Base-by-base conservation (phyloP, 306 rosid species). In the Delonix regia region DNA sequence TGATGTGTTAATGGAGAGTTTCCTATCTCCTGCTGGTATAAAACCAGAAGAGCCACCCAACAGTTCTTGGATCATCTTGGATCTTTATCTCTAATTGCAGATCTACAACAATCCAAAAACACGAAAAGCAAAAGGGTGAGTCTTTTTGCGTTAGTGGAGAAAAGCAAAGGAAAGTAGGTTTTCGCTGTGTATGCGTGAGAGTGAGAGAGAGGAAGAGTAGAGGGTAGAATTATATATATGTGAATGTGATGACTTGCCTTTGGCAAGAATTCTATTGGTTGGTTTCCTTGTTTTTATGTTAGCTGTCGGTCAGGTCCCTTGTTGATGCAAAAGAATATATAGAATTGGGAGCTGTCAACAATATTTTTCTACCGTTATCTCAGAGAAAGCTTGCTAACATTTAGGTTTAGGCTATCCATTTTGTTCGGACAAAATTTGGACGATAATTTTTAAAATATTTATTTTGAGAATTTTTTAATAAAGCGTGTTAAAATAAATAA, bases 41-140 rank as follows among this genome's bases (percentile, higher is more conserved):
- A 64, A 64, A 19, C 86, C 83, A 67, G 94, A 53, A 70, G 86
- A 53, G 63, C 82, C 90, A 69, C 96, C 93, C 60, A 95, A 91
- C 79, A 95, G 90, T 86, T 95, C 98, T 82, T 93, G 98, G 84
- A 95, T 92, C 99, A 95, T 94, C 88, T 86, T 84, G 7, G 47
- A 41, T 15, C 53, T 77, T 77, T 80, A 60, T 73, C 71, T 84
- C 14, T 47, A 1, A 12, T 82, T 84, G 85, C 75, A 69, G 97
- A 90, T 90, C 93, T 88, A 80, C 86, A 88, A 90, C 85, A 90
- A 90, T 87, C 96, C 94, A 90, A 85, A 87, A 87, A 72, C 82
- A 73, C 74, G 76, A 78, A 88, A 87, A 87, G 91, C 89, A 87
- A 85, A 85, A 84, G 86, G 80, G 85, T 30, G 83, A 85, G 87